Evolutionary conservation across 1,284 basidiomycete species (phyloP), one percentile per base, ranked within the genome.

Genomic region (Malassezia caprae): DNA sequence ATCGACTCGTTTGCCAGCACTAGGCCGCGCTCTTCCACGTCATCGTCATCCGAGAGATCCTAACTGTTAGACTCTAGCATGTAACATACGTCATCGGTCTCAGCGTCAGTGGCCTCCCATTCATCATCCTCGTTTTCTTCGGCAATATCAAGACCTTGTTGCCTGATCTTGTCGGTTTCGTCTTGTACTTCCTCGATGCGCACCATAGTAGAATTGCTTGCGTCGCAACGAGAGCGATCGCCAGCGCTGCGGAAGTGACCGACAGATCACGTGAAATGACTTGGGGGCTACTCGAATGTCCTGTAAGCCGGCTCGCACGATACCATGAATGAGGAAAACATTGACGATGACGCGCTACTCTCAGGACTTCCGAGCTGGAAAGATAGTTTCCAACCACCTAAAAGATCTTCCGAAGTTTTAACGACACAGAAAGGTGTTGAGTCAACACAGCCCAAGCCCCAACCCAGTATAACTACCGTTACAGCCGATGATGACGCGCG

Each of bases 1-100:
- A 96, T 64, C n/a, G 90, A 82, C 78, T 98, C 93, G 31, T 67
- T 51, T 27, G 55, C 50, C 8, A 69, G 35, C 4, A 62, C 53
- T 12, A 71, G 53, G 21, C 64, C 68, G 31, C 65, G 65, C 56
- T 71, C 68, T 5, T 60, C 56, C 7, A 71, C 68, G 6, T 43
- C 37, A 2, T 67, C 65, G 8, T 62, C 64, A 53, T 67, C 63
- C 1, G 63, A 67, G 51, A 64, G 59, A 35, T 65, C 61, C 31
- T 63, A 48, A 43, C 43, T 34, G 55, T 56, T 26, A 56, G 47
- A 8, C 10, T 48, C 13, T 8, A 8, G 19, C 43, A 17, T 11
- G 10, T 15, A 13, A 56, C 54, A 32, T 37, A 56, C 54, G 15
- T 56, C 54, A 28, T 57, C 55, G 2, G 44, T 41, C 42, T 57